Conservation (phyloP, 164 flowering plant genomes). For the Paratinospora sagittata region DNA sequence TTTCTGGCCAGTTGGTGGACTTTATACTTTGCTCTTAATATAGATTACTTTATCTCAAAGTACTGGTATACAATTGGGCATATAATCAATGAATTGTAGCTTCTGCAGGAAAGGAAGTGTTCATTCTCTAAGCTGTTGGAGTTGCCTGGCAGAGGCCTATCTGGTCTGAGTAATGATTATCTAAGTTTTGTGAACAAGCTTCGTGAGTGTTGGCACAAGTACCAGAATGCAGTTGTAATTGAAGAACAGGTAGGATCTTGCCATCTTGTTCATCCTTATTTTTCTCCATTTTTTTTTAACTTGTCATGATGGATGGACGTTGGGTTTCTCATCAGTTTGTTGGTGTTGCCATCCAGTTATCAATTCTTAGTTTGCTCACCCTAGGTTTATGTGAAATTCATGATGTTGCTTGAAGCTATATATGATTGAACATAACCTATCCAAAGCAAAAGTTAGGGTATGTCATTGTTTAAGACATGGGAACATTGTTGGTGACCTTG, state of each 20-base stretch:
- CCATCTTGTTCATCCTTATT: not conserved
- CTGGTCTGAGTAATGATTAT: constrained; percentile 24
- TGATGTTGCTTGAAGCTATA: too few relatives aligned
- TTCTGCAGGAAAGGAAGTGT: constrained; percentile 24
- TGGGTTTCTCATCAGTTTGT: too few relatives aligned
- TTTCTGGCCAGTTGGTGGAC: not conserved
- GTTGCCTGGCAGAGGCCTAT: constrained; percentile 23
- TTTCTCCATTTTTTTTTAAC: not conserved
- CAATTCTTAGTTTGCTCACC: too few relatives aligned
- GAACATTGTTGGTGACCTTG: too few relatives aligned
- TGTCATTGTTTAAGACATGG: too few relatives aligned
- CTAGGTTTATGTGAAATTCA: too few relatives aligned
- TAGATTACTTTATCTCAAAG: not conserved
- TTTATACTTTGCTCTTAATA: not conserved
- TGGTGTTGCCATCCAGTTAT: too few relatives aligned
- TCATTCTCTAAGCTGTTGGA: constrained; percentile 22
- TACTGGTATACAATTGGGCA: not conserved
- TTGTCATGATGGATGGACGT: not conserved
- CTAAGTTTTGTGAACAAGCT: constrained; percentile 47
- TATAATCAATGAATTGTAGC: too few relatives aligned
- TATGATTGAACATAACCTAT: too few relatives aligned
- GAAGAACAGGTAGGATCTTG: constrained; percentile 52
- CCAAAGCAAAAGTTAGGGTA: too few relatives aligned
- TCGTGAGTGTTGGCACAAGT: constrained; percentile 43
- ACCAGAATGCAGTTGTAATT: constrained; percentile 47